Evolutionary conservation across 2,329 filamentous ascomycete species (phyloP).

Genomic region (Colletotrichum tropicicola): DNA sequence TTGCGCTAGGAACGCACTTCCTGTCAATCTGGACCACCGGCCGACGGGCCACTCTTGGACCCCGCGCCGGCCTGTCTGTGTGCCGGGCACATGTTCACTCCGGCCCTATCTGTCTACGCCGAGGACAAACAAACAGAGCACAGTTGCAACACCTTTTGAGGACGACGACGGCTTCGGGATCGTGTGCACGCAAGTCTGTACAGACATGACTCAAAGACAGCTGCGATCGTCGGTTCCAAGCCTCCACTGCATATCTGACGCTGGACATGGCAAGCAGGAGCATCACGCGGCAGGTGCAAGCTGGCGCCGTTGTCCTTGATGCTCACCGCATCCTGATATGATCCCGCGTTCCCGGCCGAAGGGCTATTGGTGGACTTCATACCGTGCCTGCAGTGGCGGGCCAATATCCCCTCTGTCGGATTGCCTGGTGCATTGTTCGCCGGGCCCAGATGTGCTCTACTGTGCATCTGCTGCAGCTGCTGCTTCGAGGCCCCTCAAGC

Average conservation of each 20-base stretch:
- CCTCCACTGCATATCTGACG: conserved; percentile 1
- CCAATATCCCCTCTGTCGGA: conserved; percentile 25
- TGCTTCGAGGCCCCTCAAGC: background rate
- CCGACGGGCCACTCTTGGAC: background rate
- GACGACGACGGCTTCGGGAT: background rate
- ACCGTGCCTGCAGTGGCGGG: conserved; percentile 25
- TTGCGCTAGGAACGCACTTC: background rate
- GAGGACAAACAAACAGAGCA: too few relatives aligned
- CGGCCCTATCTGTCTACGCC: too few relatives aligned
- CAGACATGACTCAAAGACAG: conserved; percentile 20
- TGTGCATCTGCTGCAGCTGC: background rate
- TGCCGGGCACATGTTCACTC: background rate
- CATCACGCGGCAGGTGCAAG: conserved; percentile 4
- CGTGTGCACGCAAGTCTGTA: background rate
- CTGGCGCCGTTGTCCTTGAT: background rate
- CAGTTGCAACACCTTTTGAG: too few relatives aligned
- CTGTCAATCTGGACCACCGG: background rate
- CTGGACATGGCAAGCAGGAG: background rate
- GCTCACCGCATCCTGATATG: conserved; percentile 21
- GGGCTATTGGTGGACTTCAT: conserved; percentile 13
- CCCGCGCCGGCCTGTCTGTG: background rate
- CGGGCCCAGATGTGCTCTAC: background rate
- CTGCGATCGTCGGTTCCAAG: background rate
- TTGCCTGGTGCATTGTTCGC: conserved; percentile 10
- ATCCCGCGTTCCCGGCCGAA: background rate